Base-by-base conservation (phyloP, 306 rosid species). In the Purshia tridentata region DNA sequence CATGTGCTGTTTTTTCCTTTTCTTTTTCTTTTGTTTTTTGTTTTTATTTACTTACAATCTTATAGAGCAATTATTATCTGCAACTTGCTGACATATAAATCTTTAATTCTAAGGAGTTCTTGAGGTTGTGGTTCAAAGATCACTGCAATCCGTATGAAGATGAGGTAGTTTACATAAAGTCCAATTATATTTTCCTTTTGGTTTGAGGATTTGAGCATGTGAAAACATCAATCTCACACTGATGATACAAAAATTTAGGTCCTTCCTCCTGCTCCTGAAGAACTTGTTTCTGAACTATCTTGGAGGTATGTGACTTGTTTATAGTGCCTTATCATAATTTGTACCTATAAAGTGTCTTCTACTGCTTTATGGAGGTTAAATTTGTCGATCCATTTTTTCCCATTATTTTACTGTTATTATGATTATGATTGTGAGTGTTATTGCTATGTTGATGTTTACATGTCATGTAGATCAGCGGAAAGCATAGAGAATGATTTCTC, bases 91-190 rank as follows among this genome's bases (percentile, higher is more conserved):
- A 82, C 78, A 6, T 51, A 45, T 53, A 22, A 35, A 47, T 60
- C 47, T 65, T 76, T 54, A 19, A 65, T 82, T 55, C 49, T 44
- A 71, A 94, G 99, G 99, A 94, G 84, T 94, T 94, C 84, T 79
- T 94, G 86, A 91, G 99, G 89, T 64, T 94, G 78, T 94, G 99
- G 99, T 94, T 94, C 84, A 91, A 87, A 87, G 85, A 85, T 80
- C 89, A 94, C 72, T 91, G 99, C 90, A 85, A 94, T 68, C 97
- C 97, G 12, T 94, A 91, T 53, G 86, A 91, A 85, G 99, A 94
- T 46, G 81, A 91, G 99, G 99, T 89, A 82, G 70, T 35, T 72
- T 69, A 58, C 67, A 42, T 41, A 57, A 59, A 67, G 29, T n/a
- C 37, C 46, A 76, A 69, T 29, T 50, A 18, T 44, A 50, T 76